Percentiles rank a stretch among this genome's conserved stretches.
These are phyloP conservation scores for Trichoderma guizhouense DNA, from an alignment of 2,329 filamentous ascomycete genomes.

Conservation along the genomic window DNA sequence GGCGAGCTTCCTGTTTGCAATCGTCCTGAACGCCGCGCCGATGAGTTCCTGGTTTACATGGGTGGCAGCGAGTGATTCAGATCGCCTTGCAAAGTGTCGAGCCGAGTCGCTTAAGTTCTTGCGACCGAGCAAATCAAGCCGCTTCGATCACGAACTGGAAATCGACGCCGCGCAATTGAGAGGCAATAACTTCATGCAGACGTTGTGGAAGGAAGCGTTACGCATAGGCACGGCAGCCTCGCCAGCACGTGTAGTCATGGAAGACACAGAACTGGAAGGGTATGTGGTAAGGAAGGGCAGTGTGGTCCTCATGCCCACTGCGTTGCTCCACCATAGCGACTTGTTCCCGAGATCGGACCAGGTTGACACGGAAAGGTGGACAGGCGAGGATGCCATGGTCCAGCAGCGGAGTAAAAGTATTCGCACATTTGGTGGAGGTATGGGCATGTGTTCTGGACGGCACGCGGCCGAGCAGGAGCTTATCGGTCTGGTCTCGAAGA, in stretches of 20 bases:
- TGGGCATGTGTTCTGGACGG: conserved; percentile 6
- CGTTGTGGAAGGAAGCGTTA: conserved; percentile 7
- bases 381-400: not conserved
- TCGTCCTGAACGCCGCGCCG: not conserved
- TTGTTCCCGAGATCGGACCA: not conserved
- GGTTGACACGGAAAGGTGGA: conserved; percentile 5
- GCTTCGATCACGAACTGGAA: not conserved
- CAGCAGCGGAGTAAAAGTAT: not conserved
- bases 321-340: not conserved
- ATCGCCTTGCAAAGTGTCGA: not conserved
- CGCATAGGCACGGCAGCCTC: not conserved
- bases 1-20: conserved; percentile 3
- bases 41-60: not conserved
- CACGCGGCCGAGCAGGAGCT: conserved; percentile 6
- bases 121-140: not conserved
- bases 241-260: conserved; percentile 2
- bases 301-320: not conserved
- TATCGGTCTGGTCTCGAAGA: not conserved
- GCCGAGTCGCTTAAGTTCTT: not conserved
- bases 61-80: not conserved
- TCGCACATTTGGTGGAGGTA: conserved; percentile 8
- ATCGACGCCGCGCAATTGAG: not conserved
- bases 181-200: not conserved
- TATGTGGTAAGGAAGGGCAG: conserved; percentile 5
- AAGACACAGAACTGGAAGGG: conserved; percentile 8